These are phyloP conservation scores for Venturia carpophila DNA, from an alignment of 2,329 filamentous ascomycete species.

Conservation along the genomic window DNA sequence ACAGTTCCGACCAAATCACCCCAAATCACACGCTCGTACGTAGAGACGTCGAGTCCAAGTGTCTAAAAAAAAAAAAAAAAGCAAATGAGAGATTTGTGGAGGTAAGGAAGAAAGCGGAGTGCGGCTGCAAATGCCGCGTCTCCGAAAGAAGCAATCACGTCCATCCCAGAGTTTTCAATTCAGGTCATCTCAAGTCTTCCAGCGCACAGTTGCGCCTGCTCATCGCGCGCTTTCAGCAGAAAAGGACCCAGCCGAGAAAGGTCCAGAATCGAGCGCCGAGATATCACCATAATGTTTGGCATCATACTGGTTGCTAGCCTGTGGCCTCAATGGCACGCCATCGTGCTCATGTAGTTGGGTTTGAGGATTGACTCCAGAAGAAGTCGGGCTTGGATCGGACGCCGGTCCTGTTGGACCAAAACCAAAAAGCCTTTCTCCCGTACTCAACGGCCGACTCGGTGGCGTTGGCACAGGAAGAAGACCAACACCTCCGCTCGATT, in stretches of 20 bases:
- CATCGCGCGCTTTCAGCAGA: background rate
- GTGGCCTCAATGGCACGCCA: conserved; percentile 4
- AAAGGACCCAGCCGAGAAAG: background rate
- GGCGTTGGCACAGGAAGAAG: background rate
- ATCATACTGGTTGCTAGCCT: conserved; percentile 25
- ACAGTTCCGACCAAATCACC: background rate
- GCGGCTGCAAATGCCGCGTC: background rate
- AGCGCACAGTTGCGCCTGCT: background rate
- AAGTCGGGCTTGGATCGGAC: conserved; percentile 21
- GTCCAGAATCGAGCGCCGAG: conserved; percentile 23
- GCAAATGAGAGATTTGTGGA: background rate
- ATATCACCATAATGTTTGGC: conserved; percentile 31
- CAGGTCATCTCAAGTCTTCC: background rate
- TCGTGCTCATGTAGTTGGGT: conserved; percentile 22
- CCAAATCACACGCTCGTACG: background rate
- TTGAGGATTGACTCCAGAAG: conserved; percentile 27
- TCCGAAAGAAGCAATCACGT: background rate
- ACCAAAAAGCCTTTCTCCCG: conserved; percentile 16
- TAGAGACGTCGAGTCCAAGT: background rate
- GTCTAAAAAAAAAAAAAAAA: conserved; percentile 1
- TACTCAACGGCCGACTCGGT: conserved; percentile 10
- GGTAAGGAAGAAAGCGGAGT: background rate
- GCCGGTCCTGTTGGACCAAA: conserved; percentile 19
- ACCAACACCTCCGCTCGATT: conserved; percentile 9
- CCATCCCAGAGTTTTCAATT: background rate